Evolutionary conservation across 495 filamentous ascomycete species (phyloP).

Genomic region (Pyronema omphalodes): DNA sequence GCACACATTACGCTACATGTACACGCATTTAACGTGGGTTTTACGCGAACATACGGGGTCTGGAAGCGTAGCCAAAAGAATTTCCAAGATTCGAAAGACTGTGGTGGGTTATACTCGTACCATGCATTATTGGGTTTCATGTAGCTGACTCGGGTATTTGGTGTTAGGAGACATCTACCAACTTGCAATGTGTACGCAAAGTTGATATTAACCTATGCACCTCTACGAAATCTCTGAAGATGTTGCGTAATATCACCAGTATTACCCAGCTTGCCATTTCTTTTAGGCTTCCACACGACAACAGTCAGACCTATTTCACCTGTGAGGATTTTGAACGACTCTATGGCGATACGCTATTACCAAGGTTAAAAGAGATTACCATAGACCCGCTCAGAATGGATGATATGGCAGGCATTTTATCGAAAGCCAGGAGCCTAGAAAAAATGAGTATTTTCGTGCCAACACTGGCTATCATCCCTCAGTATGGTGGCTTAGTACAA

Average conservation of each 20-base stretch:
- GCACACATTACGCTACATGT: not conserved
- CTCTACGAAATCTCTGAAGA: not conserved
- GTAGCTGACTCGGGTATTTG: no score
- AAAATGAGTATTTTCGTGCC: not conserved
- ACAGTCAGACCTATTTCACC: not conserved
- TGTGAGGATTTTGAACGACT: no score
- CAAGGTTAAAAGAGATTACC: not conserved
- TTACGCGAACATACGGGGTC: no score
- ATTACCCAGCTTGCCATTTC: not conserved
- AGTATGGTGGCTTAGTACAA: not conserved
- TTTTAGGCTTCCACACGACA: not conserved
- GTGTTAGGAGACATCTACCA: no score
- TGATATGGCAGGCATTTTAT: not conserved
- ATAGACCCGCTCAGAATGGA: not conserved
- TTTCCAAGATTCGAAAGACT: not conserved
- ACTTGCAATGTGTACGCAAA: no score
- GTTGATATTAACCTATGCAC: not conserved
- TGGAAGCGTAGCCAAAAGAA: not conserved
- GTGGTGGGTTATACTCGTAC: not conserved
- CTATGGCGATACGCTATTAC: not conserved
- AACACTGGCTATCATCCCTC: no score
- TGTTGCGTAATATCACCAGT: not conserved
- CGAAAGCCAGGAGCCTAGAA: not conserved
- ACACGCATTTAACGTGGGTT: not conserved
- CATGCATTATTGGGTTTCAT: not conserved